phyloP scores from a whole-genome alignment of 805 yeast genomes.

The Wickerhamomyces mucosus region DNA sequence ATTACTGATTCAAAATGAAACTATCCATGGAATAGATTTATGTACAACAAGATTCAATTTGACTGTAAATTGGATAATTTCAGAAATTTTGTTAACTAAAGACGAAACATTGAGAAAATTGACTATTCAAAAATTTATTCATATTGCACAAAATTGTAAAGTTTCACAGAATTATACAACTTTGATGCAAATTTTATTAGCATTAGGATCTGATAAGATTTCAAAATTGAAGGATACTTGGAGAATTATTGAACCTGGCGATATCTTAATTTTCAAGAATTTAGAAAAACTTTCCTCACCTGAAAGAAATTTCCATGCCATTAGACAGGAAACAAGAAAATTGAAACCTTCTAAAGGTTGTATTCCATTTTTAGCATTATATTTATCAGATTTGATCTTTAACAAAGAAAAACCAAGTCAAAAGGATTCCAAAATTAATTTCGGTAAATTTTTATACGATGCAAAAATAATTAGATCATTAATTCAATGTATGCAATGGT shows the following conservation, averaged over 20 bases:
- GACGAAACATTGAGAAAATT: conserved; percentile 49
- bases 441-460: conserved; percentile 66
- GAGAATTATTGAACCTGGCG: conserved; percentile 65
- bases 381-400: conserved; percentile 71
- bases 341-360: conserved; percentile 63
- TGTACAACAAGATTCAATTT: conserved; percentile 81
- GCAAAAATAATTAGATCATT: conserved; percentile 72
- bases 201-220: conserved; percentile 59
- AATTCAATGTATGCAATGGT: conserved; percentile 79
- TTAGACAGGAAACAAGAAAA: conserved; percentile 54
- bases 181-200: conserved; percentile 77
- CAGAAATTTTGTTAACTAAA: conserved; percentile 72
- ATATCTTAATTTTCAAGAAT: conserved; percentile 53
- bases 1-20: conserved; percentile 48
- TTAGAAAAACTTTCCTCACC: conserved; percentile 71
- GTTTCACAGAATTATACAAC: conserved; percentile 76
- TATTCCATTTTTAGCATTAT: conserved; percentile 84
- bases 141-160: conserved; percentile 69
- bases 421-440: conserved; percentile 40
- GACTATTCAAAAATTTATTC: conserved; percentile 79
- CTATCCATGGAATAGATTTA: conserved; percentile 66
- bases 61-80: conserved; percentile 85
- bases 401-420: conserved; percentile 35
- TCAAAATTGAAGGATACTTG: conserved; percentile 60
- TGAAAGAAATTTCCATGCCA: conserved; percentile 55